phyloP scores from a whole-genome alignment of 345 rosid species.

The Dipteronia dyeriana region DNA sequence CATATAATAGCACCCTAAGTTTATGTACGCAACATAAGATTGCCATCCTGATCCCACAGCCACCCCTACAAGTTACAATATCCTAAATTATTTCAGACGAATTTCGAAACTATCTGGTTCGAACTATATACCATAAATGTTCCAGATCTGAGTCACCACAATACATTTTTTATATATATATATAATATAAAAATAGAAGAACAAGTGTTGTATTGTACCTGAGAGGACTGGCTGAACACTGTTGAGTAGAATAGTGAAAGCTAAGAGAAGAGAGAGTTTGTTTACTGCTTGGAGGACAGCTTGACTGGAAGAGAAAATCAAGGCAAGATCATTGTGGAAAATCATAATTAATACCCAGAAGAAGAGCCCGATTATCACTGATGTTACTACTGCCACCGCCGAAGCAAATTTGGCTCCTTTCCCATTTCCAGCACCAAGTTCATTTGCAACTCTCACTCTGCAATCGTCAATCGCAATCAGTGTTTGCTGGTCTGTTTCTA shows the following conservation, averaged over 20 bases:
- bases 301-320: slow-evolving; percentile 62
- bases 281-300: slow-evolving; percentile 58
- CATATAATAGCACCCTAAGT: slow-evolving; percentile 80
- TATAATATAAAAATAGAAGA: background rate
- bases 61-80: slow-evolving; percentile 52
- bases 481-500: background rate
- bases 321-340: slow-evolving; percentile 43
- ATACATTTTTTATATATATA: too few species aligned
- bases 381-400: slow-evolving; percentile 53
- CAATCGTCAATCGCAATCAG: background rate
- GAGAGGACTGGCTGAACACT: slow-evolving; percentile 90
- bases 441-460: slow-evolving; percentile 91
- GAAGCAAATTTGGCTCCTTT: slow-evolving; percentile 84
- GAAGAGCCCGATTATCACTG: slow-evolving; percentile 53
- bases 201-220: slow-evolving; percentile 34
- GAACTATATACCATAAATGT: too few species aligned
- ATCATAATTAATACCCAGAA: slow-evolving; percentile 57
- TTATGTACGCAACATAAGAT: slow-evolving; percentile 82
- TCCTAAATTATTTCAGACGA: background rate
- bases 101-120: background rate
- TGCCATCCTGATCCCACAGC: slow-evolving; percentile 99
- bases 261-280: slow-evolving; percentile 59
- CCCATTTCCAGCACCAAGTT: slow-evolving; percentile 89
- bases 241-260: slow-evolving; percentile 78
- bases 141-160: fast-evolving